Percentiles rank a stretch among this genome's conserved stretches.
Evolutionary conservation across 805 yeast genomes (phyloP).

Genomic region (Hanseniaspora vineae): DNA sequence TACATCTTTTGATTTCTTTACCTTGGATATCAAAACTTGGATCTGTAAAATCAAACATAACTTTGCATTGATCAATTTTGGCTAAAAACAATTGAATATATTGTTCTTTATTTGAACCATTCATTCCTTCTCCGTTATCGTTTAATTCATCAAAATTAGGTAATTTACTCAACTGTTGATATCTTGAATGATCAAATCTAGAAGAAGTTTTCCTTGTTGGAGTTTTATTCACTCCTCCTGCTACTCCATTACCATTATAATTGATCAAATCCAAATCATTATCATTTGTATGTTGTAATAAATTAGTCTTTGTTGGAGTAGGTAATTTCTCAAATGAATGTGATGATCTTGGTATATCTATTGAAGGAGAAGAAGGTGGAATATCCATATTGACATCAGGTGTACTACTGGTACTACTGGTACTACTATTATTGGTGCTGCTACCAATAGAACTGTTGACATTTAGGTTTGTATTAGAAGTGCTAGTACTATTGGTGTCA

Average conservation of each 20-base stretch:
- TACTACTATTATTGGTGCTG: too few relatives aligned
- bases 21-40: constrained; percentile 87
- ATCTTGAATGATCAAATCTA: constrained; percentile 68
- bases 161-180: constrained; percentile 55
- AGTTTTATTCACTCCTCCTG: constrained; percentile 27
- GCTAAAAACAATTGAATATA: constrained; percentile 46
- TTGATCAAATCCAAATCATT: constrained; percentile 63
- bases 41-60: constrained; percentile 87
- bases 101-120: background rate
- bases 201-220: constrained; percentile 91
- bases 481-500: too few relatives aligned
- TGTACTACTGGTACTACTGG: too few relatives aligned
- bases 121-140: constrained; percentile 50
- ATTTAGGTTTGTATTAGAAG: too few relatives aligned
- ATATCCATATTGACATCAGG: constrained; percentile 9
- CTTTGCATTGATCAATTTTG: constrained; percentile 88
- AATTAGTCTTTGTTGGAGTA: constrained; percentile 36
- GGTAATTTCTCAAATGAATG: constrained; percentile 45
- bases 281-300: constrained; percentile 28
- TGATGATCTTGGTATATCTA: constrained; percentile 28
- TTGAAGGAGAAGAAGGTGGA: constrained; percentile 15
- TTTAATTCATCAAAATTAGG: constrained; percentile 86
- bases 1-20: constrained; percentile 78
- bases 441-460: too few relatives aligned
- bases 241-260: background rate